A percentile compares a stretch with the other conserved stretches of the same genome.
Evolutionary conservation across 352 stramenopile genomes (phyloP).

Genomic region (Elongisporangium prolatum): DNA sequence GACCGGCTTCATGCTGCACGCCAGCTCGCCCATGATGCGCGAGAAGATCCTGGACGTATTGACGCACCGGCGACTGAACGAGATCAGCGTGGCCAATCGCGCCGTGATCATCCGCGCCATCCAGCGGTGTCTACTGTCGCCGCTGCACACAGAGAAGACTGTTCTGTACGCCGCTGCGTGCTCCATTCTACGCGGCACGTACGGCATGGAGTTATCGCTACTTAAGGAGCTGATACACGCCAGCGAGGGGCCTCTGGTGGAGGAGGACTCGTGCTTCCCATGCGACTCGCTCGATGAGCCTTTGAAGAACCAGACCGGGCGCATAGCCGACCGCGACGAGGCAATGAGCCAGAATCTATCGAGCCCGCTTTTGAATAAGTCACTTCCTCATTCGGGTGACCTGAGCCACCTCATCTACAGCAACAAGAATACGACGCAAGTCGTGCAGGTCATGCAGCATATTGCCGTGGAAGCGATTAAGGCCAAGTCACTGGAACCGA

Average conservation of each 20-base stretch:
- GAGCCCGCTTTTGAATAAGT: background rate
- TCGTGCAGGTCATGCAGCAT: constrained; percentile 81
- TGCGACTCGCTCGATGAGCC: background rate
- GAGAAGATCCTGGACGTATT: constrained; percentile 75
- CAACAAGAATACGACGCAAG: constrained; percentile 77
- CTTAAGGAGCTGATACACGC: constrained; percentile 79
- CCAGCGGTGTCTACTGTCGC: constrained; percentile 69
- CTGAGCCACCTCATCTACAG: constrained; percentile 72
- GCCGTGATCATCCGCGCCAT: constrained; percentile 75
- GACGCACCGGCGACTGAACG: constrained; percentile 48
- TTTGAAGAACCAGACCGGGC: background rate
- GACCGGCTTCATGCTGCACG: constrained; percentile 83
- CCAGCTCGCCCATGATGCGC: constrained; percentile 51
- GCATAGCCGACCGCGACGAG: too few relatives aligned
- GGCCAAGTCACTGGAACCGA: constrained; percentile 43
- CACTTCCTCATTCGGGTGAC: constrained; percentile 50
- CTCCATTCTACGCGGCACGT: constrained; percentile 67
- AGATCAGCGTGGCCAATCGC: constrained; percentile 75
- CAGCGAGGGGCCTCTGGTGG: constrained; percentile 46
- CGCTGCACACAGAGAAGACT: constrained; percentile 60
- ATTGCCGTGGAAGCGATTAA: constrained; percentile 75
- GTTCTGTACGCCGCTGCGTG: constrained; percentile 62
- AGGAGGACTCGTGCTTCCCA: constrained; percentile 5
- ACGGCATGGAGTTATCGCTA: constrained; percentile 60
- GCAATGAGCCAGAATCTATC: background rate